A percentile compares a stretch with the other conserved stretches of the same genome.
Conservation (phyloP, 345 rosid species). For the Heritiera littoralis region DNA sequence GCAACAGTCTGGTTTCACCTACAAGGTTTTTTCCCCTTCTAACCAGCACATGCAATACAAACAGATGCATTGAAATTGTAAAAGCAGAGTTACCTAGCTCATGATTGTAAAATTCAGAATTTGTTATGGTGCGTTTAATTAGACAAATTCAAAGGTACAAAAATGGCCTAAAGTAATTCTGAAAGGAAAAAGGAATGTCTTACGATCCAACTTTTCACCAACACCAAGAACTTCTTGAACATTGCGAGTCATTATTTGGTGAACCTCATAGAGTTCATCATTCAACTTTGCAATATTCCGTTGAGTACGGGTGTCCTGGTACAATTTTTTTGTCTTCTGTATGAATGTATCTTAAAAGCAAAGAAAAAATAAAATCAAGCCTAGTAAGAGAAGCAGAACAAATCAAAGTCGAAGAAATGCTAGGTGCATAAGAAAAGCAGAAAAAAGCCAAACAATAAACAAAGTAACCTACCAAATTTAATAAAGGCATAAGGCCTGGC, state of each 20-base stretch:
- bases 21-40: background rate
- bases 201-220: constrained; percentile 98
- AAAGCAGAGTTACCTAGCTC: background rate
- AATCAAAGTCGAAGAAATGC: constrained; percentile 20
- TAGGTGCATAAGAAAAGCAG: background rate
- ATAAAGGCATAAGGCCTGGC: constrained; percentile 99
- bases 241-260: constrained; percentile 98
- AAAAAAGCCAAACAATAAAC: constrained; percentile 13
- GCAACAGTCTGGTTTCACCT: background rate
- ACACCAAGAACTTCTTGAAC: constrained; percentile 99
- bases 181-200: constrained; percentile 36
- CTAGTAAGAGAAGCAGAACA: constrained; percentile 23
- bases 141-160: constrained; percentile 6
- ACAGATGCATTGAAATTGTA: constrained; percentile 9
- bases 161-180: background rate
- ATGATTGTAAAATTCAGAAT: constrained; percentile 8
- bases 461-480: constrained; percentile 67
- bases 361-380: constrained; percentile 27
- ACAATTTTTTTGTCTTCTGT: constrained; percentile 93
- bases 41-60: background rate
- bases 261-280: constrained; percentile 97
- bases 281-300: constrained; percentile 89
- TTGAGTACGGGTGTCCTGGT: constrained; percentile 93
- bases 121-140: background rate
- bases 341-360: constrained; percentile 77